Evolutionary conservation across 176 grass and related monocot genomes (phyloP).

Genomic region (Tillandsia fasciculata): DNA sequence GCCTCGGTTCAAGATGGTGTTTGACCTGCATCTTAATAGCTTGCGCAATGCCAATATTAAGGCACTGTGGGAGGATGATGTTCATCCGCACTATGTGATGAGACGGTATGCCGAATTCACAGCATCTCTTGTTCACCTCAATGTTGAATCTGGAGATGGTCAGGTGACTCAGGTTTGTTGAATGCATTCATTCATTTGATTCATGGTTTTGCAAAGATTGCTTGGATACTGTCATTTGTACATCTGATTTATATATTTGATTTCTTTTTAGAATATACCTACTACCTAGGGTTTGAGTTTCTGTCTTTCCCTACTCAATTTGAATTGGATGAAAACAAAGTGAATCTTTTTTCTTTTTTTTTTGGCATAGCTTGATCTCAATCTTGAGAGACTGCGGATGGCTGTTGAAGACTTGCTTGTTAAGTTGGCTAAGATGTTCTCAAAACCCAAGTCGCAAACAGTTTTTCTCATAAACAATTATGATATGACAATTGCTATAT

Average conservation of each 20-base stretch:
- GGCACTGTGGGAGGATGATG: slow-evolving; percentile 91
- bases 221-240: too few relatives aligned
- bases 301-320: background rate
- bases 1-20: slow-evolving; percentile 99
- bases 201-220: background rate
- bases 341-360: slow-evolving; percentile 7
- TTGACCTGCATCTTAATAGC: slow-evolving; percentile 93
- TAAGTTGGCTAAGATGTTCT: slow-evolving; percentile 84
- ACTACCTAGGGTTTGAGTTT: too few relatives aligned
- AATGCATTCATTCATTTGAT: slow-evolving; percentile 5
- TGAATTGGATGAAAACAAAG: background rate
- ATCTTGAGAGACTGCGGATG: slow-evolving; percentile 83
- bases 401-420: slow-evolving; percentile 81
- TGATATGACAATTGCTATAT: slow-evolving; percentile 83
- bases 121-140: slow-evolving; percentile 86
- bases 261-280: background rate
- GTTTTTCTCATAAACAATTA: slow-evolving; percentile 98
- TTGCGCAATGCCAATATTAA: slow-evolving; percentile 85
- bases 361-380: slow-evolving; percentile 73
- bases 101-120: slow-evolving; percentile 97
- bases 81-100: slow-evolving; percentile 88
- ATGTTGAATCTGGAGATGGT: slow-evolving; percentile 94
- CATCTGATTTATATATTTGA: background rate
- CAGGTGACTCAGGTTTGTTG: slow-evolving; percentile 46
- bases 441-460: slow-evolving; percentile 76